phyloP scores from a whole-genome alignment of 805 yeast species.

The Candida taoyuanica region DNA sequence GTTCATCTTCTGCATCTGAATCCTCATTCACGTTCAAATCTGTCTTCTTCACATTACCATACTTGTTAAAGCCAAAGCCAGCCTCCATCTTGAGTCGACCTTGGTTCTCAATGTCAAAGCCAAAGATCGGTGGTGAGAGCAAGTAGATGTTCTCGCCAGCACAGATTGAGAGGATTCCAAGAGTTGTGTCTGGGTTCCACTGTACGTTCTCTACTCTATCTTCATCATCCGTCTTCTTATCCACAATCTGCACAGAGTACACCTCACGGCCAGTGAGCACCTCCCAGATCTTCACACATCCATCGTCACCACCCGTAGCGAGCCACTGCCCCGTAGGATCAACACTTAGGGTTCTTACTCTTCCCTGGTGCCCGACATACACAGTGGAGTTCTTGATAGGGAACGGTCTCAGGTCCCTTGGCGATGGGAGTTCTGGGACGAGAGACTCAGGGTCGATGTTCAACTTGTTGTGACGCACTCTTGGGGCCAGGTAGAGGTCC shows the following conservation, averaged over 20 bases:
- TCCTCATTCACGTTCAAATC: constrained; percentile 35
- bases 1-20: constrained; percentile 36
- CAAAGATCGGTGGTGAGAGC: constrained; percentile 87
- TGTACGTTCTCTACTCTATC: constrained; percentile 77
- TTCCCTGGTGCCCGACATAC: constrained; percentile 78
- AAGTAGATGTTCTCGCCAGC: constrained; percentile 79
- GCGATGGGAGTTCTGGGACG: constrained; percentile 94
- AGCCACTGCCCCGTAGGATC: constrained; percentile 92
- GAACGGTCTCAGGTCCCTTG: constrained; percentile 94
- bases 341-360: constrained; percentile 74
- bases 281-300: constrained; percentile 95
- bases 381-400: constrained; percentile 86
- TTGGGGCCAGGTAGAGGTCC: constrained; percentile 92
- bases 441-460: constrained; percentile 94
- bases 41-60: constrained; percentile 47
- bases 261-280: constrained; percentile 92
- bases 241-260: constrained; percentile 49
- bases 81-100: constrained; percentile 76
- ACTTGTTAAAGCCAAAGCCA: constrained; percentile 85
- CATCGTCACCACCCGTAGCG: constrained; percentile 98
- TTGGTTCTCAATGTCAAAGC: constrained; percentile 76
- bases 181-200: constrained; percentile 80
- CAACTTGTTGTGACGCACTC: constrained; percentile 85
- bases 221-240: constrained; percentile 53
- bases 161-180: constrained; percentile 79